These are phyloP conservation scores for Draba incana DNA, from an alignment of 345 rosid species.

Conservation along the genomic window DNA sequence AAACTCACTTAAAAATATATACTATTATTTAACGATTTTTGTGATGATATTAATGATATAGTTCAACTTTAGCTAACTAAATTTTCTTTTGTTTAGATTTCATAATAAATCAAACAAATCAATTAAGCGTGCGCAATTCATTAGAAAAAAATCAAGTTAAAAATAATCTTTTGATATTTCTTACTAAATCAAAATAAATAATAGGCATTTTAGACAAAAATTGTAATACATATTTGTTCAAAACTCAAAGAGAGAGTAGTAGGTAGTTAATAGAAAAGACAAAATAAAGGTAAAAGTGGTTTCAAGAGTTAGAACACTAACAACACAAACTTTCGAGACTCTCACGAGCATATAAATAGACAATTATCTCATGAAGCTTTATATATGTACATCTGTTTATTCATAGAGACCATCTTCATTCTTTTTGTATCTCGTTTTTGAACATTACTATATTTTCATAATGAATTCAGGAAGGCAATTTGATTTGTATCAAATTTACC, in stretches of 20 bases:
- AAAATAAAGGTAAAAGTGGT: background rate
- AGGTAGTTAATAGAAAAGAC: conserved; percentile 2
- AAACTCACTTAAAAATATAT: no score
- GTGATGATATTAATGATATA: no score
- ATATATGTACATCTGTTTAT: no score
- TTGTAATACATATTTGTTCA: background rate
- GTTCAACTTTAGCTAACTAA: no score
- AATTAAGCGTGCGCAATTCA: no score
- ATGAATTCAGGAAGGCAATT: background rate
- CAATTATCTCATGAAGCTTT: background rate
- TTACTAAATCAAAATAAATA: background rate
- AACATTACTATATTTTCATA: background rate
- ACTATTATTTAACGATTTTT: no score
- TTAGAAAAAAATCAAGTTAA: background rate
- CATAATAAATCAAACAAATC: no score
- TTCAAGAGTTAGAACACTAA: background rate
- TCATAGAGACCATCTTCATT: background rate
- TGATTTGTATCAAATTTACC: background rate
- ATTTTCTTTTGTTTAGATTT: no score
- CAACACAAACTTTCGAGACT: background rate
- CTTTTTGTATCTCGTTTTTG: background rate
- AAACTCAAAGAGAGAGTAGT: background rate
- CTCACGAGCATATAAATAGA: conserved; percentile 18
- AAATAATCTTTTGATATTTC: background rate
- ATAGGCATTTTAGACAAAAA: background rate